A percentile compares a stretch with the other conserved stretches of the same genome.
Conservation (phyloP, 768 basidiomycete genomes). For the Lyophyllum decastes region DNA sequence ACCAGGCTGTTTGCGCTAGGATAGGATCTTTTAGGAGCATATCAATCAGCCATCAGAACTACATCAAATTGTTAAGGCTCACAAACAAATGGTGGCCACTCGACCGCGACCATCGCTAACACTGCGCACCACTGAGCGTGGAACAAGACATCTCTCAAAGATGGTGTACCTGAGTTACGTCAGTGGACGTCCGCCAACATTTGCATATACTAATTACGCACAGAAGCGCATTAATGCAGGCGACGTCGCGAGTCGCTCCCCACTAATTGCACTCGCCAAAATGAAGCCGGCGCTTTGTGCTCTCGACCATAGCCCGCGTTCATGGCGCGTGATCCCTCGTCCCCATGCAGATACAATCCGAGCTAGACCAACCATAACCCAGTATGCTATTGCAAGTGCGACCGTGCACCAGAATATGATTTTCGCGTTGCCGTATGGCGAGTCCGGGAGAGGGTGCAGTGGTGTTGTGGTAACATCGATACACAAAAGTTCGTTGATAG, state of each 20-base stretch:
- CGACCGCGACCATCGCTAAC: slow-evolving; percentile 90
- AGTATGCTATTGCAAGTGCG: slow-evolving; percentile 75
- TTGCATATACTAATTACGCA: slow-evolving; percentile 38
- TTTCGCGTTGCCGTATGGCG: slow-evolving; percentile 65
- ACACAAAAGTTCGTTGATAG: slow-evolving; percentile 80
- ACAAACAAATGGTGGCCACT: slow-evolving; percentile 95
- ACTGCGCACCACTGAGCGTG: slow-evolving; percentile 93
- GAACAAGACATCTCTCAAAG: slow-evolving; percentile 87
- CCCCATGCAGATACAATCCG: slow-evolving; percentile 86
- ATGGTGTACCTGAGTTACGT: slow-evolving; percentile 73
- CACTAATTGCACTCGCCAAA: slow-evolving; percentile 89
- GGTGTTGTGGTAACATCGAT: slow-evolving; percentile 79
- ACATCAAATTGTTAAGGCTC: neutral
- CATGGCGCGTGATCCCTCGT: slow-evolving; percentile 62
- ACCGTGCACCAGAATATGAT: slow-evolving; percentile 77
- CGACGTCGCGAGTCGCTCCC: slow-evolving; percentile 81
- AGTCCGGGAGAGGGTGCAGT: slow-evolving; percentile 55
- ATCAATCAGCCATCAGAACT: neutral
- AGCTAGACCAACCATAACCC: slow-evolving; percentile 78
- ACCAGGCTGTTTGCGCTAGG: slow-evolving; percentile 86
- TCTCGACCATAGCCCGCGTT: slow-evolving; percentile 65
- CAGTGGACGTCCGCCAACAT: slow-evolving; percentile 1
- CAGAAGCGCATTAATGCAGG: slow-evolving; percentile 90
- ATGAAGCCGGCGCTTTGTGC: slow-evolving; percentile 87
- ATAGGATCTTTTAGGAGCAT: slow-evolving; percentile 69